Evolutionary conservation across 2,329 filamentous ascomycete genomes (phyloP).

Genomic region (Botrytis elliptica): DNA sequence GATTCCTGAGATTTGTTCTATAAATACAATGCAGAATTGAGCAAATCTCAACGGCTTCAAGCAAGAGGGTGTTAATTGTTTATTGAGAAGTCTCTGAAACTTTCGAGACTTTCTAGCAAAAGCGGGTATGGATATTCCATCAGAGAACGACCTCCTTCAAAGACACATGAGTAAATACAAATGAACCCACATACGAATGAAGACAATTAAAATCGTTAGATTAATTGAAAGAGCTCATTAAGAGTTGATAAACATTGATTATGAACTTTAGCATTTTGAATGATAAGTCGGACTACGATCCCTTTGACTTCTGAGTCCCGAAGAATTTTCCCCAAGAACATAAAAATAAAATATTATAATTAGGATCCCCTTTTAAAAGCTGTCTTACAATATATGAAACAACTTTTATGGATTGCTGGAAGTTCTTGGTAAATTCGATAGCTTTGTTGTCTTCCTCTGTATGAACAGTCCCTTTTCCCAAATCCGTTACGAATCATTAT

Average conservation of each 20-base stretch:
- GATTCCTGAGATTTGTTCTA: background rate
- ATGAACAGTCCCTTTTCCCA: background rate
- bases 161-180: background rate
- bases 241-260: background rate
- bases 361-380: background rate
- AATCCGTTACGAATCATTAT: background rate
- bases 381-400: background rate
- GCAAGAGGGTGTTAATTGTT: background rate
- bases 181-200: background rate
- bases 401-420: background rate
- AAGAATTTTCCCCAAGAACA: background rate
- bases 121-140: background rate
- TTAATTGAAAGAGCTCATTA: background rate
- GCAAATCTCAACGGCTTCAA: background rate
- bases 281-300: background rate
- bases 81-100: background rate
- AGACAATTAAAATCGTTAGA: accelerated
- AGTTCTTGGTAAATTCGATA: background rate
- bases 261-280: background rate
- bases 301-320: too few species aligned
- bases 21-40: background rate
- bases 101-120: background rate
- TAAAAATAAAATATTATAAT: background rate
- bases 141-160: background rate
- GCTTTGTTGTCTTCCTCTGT: background rate